phyloP scores from a whole-genome alignment of 306 rosid genomes.

The Lagenaria siceraria region DNA sequence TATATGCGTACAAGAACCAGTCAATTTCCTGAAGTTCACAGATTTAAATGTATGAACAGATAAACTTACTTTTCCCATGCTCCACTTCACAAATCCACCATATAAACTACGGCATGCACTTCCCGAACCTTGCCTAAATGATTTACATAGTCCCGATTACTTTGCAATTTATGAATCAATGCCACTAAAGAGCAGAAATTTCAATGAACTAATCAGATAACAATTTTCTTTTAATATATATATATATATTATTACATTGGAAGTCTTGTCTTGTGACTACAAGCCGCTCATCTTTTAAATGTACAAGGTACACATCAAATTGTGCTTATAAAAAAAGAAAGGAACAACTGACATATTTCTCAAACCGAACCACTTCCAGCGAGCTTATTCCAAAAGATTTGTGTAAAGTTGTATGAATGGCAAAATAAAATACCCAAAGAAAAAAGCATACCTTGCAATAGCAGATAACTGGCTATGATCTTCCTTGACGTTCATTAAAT shows the following conservation, averaged over 20 bases:
- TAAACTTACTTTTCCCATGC: constrained; percentile 82
- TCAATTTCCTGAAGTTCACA: background rate
- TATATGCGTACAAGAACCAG: background rate
- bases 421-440: background rate
- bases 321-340: background rate
- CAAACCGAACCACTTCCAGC: background rate
- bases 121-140: constrained; percentile 89
- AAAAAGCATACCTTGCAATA: constrained; percentile 57
- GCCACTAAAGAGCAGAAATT: background rate
- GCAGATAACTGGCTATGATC: constrained; percentile 89
- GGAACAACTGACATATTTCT: background rate
- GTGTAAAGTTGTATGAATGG: background rate
- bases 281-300: background rate
- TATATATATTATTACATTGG: background rate
- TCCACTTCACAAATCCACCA: constrained; percentile 99
- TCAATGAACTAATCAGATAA: background rate
- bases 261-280: background rate
- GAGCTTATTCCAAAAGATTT: background rate
- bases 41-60: background rate
- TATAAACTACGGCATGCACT: constrained; percentile 98
- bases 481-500: constrained; percentile 87
- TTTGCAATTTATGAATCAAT: background rate
- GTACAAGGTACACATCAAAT: background rate
- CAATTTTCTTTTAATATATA: background rate
- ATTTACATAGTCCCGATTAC: constrained; percentile 10